phyloP scores from a whole-genome alignment of 2,329 filamentous ascomycete species.

The Fusarium avenaceum region DNA sequence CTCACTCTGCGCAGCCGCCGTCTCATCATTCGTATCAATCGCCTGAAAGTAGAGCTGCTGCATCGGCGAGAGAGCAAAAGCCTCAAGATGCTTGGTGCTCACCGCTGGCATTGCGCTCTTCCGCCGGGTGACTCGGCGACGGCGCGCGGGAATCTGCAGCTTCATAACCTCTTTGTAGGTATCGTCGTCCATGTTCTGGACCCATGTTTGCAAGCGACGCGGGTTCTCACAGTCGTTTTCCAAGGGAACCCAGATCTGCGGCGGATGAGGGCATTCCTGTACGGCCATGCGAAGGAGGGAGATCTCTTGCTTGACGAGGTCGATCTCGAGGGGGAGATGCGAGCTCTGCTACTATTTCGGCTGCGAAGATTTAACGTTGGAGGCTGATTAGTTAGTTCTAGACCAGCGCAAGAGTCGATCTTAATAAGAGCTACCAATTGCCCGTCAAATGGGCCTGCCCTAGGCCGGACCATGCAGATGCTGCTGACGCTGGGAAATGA shows the following conservation, averaged over 20 bases:
- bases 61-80: conserved; percentile 66
- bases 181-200: conserved; percentile 65
- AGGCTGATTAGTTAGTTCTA: background rate
- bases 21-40: conserved; percentile 52
- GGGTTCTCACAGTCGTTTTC: conserved; percentile 48
- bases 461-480: conserved; percentile 61
- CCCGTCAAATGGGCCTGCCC: conserved; percentile 64
- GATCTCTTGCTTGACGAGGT: conserved; percentile 59
- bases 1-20: conserved; percentile 44
- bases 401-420: conserved; percentile 45
- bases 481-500: conserved; percentile 58
- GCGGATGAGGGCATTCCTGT: conserved; percentile 55
- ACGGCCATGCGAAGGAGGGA: conserved; percentile 58
- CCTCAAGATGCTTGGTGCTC: conserved; percentile 49
- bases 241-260: conserved; percentile 64
- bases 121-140: conserved; percentile 46
- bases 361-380: background rate
- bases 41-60: conserved; percentile 68
- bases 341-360: conserved; percentile 47
- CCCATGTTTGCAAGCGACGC: conserved; percentile 65
- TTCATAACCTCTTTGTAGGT: conserved; percentile 61
- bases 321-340: conserved; percentile 52
- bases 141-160: conserved; percentile 57
- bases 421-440: conserved; percentile 63
- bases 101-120: background rate